Conservation (phyloP, 202 grass and related monocot genomes). For the Panicum virgatum region DNA sequence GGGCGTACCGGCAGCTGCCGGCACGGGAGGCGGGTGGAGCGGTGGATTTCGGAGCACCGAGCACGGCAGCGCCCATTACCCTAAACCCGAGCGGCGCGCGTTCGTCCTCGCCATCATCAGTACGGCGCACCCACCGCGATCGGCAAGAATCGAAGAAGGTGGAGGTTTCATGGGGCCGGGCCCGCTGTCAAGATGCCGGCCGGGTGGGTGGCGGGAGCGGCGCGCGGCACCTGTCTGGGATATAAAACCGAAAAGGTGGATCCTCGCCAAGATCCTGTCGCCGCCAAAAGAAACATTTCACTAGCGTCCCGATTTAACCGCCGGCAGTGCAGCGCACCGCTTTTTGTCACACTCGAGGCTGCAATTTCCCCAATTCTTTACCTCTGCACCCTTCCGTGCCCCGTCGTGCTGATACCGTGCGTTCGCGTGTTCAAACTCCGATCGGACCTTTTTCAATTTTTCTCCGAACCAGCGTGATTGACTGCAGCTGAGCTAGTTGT, state of each 20-base stretch:
- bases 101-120: neutral
- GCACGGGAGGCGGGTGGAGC: conserved; percentile 10
- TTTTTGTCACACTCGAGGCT: neutral
- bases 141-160: neutral
- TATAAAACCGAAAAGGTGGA: neutral
- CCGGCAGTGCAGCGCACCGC: neutral
- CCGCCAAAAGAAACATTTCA: conserved; percentile 20
- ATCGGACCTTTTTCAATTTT: neutral
- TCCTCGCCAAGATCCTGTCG: conserved; percentile 44
- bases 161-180: neutral
- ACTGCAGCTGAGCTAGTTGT: neutral
- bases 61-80: neutral
- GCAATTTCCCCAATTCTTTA: neutral
- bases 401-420: neutral
- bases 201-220: neutral
- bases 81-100: neutral
- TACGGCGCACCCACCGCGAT: neutral
- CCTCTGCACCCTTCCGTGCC: neutral
- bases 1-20: neutral
- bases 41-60: neutral
- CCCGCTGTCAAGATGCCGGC: neutral
- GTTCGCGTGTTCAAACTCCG: neutral
- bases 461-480: neutral
- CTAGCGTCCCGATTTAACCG: neutral
- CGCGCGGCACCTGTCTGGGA: conserved; percentile 33